These are phyloP conservation scores for Firmiana major DNA, from an alignment of 345 rosid genomes.

Conservation along the genomic window DNA sequence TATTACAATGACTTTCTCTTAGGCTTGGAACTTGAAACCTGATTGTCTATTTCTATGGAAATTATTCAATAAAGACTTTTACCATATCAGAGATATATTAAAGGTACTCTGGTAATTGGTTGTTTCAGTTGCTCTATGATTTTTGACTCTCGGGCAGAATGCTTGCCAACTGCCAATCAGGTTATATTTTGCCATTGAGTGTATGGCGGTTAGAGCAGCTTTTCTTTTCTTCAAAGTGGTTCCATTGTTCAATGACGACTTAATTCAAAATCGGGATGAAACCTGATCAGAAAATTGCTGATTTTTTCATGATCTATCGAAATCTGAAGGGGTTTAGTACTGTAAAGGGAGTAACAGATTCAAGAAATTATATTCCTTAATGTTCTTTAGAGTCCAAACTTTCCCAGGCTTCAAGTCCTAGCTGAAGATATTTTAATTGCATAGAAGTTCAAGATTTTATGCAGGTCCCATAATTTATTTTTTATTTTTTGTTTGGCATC, in stretches of 20 bases:
- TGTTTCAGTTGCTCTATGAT: neutral
- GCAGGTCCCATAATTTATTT: too few relatives aligned
- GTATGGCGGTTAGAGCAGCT: neutral
- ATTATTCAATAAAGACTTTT: constrained; percentile 3
- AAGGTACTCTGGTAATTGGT: neutral
- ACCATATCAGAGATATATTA: neutral
- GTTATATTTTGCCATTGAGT: neutral
- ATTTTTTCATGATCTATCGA: neutral
- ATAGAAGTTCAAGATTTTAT: too few relatives aligned
- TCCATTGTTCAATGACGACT: neutral
- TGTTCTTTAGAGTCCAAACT: too few relatives aligned
- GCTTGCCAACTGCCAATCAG: neutral
- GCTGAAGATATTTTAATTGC: too few relatives aligned
- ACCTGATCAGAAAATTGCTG: neutral
- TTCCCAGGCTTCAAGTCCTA: too few relatives aligned
- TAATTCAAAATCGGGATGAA: neutral
- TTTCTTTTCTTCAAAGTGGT: neutral
- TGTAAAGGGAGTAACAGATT: neutral
- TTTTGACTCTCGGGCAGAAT: neutral
- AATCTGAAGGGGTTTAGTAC: neutral
- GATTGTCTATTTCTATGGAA: neutral
- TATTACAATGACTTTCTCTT: constrained; percentile 8
- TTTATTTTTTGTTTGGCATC: too few relatives aligned
- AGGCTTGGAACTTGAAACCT: constrained; percentile 21
- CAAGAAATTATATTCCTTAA: neutral